Evolutionary conservation across 306 rosid genomes (phyloP).

Genomic region (Luffa aegyptiaca): DNA sequence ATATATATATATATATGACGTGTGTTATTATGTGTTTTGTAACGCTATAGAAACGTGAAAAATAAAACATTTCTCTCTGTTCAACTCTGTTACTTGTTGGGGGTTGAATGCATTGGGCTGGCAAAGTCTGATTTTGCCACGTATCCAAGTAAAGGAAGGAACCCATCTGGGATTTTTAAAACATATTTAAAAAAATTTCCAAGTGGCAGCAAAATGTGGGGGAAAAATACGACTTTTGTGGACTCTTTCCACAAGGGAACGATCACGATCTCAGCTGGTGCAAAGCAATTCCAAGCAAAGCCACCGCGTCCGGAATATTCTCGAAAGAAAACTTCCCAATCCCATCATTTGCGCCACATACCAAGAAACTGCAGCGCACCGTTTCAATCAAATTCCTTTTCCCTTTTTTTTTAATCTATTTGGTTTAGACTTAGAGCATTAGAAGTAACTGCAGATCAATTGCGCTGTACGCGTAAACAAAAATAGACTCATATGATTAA

Average conservation of each 20-base stretch:
- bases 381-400: background rate
- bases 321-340: background rate
- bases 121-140: conserved; percentile 1
- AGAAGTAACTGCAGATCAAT: background rate
- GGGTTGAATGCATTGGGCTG: background rate
- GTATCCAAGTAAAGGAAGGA: background rate
- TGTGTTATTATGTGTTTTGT: background rate
- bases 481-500: background rate
- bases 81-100: too few relatives aligned
- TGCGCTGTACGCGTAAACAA: background rate
- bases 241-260: background rate
- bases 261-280: background rate
- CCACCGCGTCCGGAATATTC: conserved; percentile 9
- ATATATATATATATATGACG: too few relatives aligned
- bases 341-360: background rate
- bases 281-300: background rate
- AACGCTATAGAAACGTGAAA: background rate
- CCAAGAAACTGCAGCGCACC: background rate
- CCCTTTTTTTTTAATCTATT: background rate
- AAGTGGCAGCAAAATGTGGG: background rate
- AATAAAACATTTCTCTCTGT: background rate
- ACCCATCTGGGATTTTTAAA: background rate
- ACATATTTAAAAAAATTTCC: background rate
- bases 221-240: background rate
- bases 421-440: background rate